These are phyloP conservation scores for Hibiscus trionum DNA, from an alignment of 345 rosid species.

Conservation along the genomic window DNA sequence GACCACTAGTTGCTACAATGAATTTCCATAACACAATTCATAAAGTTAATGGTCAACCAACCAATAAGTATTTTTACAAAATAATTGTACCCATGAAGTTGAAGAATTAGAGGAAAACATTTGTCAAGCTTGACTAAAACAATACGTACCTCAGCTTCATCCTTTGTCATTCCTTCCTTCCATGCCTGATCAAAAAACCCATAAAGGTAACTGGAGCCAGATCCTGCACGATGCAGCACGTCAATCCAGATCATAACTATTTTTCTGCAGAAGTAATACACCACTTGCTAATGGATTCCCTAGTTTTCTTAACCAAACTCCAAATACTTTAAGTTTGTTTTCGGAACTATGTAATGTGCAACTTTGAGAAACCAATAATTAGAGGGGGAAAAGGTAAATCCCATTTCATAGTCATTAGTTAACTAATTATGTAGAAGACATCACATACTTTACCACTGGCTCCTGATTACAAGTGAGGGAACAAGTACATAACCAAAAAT, in stretches of 20 bases:
- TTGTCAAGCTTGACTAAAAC: neutral
- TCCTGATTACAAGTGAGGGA: neutral
- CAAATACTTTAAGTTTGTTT: neutral
- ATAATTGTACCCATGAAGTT: neutral
- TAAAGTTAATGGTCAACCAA: neutral
- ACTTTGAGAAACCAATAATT: neutral
- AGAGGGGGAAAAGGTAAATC: too few relatives aligned
- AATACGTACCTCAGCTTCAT: slow-evolving; percentile 87
- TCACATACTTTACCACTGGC: neutral
- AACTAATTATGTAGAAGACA: neutral
- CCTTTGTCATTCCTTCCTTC: slow-evolving; percentile 93
- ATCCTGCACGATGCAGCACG: slow-evolving; percentile 38
- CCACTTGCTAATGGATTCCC: neutral
- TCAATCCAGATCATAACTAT: slow-evolving; percentile 1
- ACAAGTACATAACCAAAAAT: neutral
- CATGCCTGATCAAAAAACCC: slow-evolving; percentile 97
- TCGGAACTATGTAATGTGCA: neutral
- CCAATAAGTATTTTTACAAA: neutral
- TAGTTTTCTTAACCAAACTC: neutral
- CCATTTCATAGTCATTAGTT: neutral
- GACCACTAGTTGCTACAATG: slow-evolving; percentile 74
- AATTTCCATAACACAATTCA: slow-evolving; percentile 1
- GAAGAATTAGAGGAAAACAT: neutral
- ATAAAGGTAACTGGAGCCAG: slow-evolving; percentile 90
- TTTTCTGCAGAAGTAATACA: neutral